These are phyloP conservation scores for Marasmius fiardii DNA, from an alignment of 1,284 basidiomycete species.

Conservation along the genomic window DNA sequence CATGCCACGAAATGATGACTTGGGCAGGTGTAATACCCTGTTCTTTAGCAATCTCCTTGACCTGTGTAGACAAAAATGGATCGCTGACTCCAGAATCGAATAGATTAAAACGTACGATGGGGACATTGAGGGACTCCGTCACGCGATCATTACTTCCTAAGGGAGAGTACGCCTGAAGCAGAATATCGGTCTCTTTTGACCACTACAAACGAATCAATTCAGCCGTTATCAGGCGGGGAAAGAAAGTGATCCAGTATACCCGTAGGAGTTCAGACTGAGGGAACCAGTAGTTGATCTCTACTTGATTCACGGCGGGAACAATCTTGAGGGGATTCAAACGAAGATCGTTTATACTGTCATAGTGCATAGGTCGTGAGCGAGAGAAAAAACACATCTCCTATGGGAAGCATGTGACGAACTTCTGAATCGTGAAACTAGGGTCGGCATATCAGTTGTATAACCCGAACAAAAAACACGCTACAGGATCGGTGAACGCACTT, in stretches of 20 bases:
- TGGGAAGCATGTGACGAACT: background rate
- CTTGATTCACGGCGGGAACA: conserved; percentile 76
- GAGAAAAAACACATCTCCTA: too few species aligned
- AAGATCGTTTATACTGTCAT: background rate
- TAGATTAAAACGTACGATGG: conserved; percentile 36
- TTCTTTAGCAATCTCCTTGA: conserved; percentile 58
- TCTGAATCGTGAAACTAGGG: conserved; percentile 51
- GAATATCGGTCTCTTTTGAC: conserved; percentile 58
- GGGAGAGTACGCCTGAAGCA: conserved; percentile 81
- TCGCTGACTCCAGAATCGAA: background rate
- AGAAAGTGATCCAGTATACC: conserved; percentile 29
- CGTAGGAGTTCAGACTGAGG: conserved; percentile 79
- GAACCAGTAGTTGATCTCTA: conserved; percentile 81
- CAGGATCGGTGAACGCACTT: conserved; percentile 32
- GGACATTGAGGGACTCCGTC: conserved; percentile 50
- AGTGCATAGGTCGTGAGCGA: background rate
- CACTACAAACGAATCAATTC: conserved; percentile 35
- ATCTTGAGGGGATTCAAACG: conserved; percentile 7
- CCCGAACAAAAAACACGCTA: too few species aligned
- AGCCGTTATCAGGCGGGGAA: background rate
- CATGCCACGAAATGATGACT: conserved; percentile 75
- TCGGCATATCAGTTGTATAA: background rate
- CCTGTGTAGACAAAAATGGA: conserved; percentile 28
- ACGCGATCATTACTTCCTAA: conserved; percentile 66
- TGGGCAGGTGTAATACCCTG: conserved; percentile 73